Conservation (phyloP, 2,329 filamentous ascomycete genomes). For the Pseudogymnoascus sp. region DNA sequence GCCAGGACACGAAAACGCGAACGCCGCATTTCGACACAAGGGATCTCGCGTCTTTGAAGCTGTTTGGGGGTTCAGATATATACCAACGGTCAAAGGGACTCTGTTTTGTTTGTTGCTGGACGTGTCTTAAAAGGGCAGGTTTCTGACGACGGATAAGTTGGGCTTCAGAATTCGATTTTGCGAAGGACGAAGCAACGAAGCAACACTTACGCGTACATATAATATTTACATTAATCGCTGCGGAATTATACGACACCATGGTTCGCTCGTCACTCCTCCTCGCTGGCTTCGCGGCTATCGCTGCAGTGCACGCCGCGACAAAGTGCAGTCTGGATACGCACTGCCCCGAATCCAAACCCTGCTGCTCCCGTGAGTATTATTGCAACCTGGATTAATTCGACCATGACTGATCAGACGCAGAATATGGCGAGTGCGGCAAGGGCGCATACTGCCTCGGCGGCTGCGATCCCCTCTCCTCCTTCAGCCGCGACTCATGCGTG, state of each 20-base stretch:
- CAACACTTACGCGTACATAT: not conserved
- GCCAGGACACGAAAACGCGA: not conserved
- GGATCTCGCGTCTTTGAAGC: not conserved
- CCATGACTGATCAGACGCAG: conserved; percentile 36
- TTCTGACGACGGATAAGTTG: not conserved
- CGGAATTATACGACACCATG: conserved; percentile 23
- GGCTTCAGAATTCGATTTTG: not conserved
- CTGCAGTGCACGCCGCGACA: conserved; percentile 20
- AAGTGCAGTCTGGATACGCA: conserved; percentile 43
- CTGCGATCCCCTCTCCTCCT: conserved; percentile 82
- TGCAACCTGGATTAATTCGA: not conserved
- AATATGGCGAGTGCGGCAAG: conserved; percentile 86
- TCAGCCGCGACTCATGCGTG: conserved; percentile 73
- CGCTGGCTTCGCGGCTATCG: conserved; percentile 21
- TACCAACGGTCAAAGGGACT: not conserved
- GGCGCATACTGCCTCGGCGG: conserved; percentile 94
- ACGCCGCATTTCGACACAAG: not conserved
- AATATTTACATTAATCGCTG: not conserved
- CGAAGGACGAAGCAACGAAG: not conserved
- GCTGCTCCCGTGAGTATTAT: conserved; percentile 64
- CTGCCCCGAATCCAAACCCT: conserved; percentile 65
- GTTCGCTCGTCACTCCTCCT: conserved; percentile 23
- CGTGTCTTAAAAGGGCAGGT: not conserved
- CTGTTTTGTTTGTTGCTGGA: not conserved
- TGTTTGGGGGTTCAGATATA: not conserved